Base-by-base conservation (phyloP, 1,284 basidiomycete genomes). In the Kwoniella shivajii region DNA sequence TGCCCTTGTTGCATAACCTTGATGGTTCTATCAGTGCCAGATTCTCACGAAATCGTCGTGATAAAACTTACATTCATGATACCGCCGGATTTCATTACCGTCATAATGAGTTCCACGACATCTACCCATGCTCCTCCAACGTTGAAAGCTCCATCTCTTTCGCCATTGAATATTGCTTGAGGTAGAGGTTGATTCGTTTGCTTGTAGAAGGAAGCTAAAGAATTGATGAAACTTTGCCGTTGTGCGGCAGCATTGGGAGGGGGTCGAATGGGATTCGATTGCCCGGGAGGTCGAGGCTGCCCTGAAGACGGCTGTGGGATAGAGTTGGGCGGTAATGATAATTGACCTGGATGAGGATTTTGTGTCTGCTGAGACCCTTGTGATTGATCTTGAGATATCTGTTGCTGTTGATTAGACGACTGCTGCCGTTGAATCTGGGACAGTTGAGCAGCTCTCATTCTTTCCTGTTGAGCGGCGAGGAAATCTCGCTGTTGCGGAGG, bases 81-180 rank as follows among this genome's bases (percentile, higher is more conserved):
- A 1, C 72, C 72, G 2, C 69, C 68, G 20, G 55, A 29, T 37
- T 69, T 57, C 60, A 73, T 65, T 13, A 74, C 63, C 1, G 61
- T 46, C 57, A 73, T 64, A 52, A 74, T 71, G 46, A 75, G 38
- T 26, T 75, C 72, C 6, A 71, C 57, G 14, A 73, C 48, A 24
- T 74, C 71, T 6, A 75, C 52, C 71, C 71, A 74, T 18, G 34
- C 57, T 10, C 62, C 68, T 6, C 66, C 72, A 4, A 75, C 59
- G 56, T 67, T 67, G 57, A 75, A 62, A 0, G 58, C 31, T 13
- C 72, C 72, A 11, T 69, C 67, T 7, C 62, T 52, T 46, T 73
- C 69, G 13, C 68, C 71, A 34, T 72, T 69, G 60, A 74, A 72
- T 0, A 74, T 60, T 18, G 71, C 71, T 1, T 66, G 50, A 3